Base-by-base conservation (phyloP, 371 early-diverging fungal species). In the Syncephalastrum monosporum region DNA sequence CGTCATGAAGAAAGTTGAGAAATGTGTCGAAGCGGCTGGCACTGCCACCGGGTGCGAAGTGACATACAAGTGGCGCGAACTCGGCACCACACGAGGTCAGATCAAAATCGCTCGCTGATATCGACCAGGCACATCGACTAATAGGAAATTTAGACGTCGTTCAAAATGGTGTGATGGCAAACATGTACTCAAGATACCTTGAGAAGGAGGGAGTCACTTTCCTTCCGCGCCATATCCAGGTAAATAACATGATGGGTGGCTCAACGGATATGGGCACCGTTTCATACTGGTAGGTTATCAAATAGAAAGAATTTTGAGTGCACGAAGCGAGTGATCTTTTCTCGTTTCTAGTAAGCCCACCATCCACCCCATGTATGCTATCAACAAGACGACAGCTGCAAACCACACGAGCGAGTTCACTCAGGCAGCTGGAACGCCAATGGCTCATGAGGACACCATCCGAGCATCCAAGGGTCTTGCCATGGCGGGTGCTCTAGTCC, bases 221-320 rank as follows among this genome's bases (percentile, higher is more conserved):
- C 53, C 42, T 67, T 1, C 45, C 79, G 5, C 67, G 68, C 6
- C 57, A 64, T 1, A 68, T 64, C 0, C 82, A 85, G 53, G 64
- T 75, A 47, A 64, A 67, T 15, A 42, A 42, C 25, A 65, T 71
- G 5, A 68, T 59, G 13, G 65, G 67, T 42, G 90, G 84, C 0
- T 81, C 83, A 3, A 89, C 91, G 0, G 93, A 93, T 56, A 86
- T 91, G 81, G 93, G 92, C 51, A 91, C 91, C 47, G 77, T 82
- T n/a, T 33, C 38, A 5, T 33, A 33, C 38, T 33, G 38, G 38
- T 33, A 33, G 6, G 2, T 33, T 8, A 33, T 10, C 8, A 5
- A 5, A 0, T 8, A 33, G 2, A 33, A 33, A 33, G 38, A 2
- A 33, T 10, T 10, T 21, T 21, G 21, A 33, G 38, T 21, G 75